Conservation (phyloP, 495 filamentous ascomycete species). For the Sabuloglossum arenarium region DNA sequence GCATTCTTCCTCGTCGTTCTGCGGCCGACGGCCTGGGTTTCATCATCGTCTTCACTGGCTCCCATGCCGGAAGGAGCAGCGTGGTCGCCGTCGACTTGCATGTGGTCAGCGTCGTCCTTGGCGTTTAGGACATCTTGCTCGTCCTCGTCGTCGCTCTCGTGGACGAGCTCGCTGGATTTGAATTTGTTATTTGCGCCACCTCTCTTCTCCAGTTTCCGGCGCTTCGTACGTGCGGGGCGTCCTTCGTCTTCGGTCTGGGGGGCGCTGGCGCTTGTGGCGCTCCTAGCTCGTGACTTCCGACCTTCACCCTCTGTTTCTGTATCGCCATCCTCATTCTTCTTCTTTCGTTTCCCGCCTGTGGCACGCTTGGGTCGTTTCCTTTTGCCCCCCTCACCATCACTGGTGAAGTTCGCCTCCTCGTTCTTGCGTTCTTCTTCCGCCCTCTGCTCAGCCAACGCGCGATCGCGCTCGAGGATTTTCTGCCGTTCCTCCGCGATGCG, state of each 20-base stretch:
- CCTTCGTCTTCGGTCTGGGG: constrained; percentile 23
- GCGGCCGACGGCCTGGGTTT: background rate
- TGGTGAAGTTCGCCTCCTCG: constrained; percentile 50
- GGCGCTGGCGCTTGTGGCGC: constrained; percentile 15
- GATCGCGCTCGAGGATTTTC: constrained; percentile 52
- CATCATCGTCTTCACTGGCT: background rate
- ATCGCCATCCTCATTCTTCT: constrained; percentile 38
- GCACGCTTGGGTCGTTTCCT: constrained; percentile 38
- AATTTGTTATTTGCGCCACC: constrained; percentile 32
- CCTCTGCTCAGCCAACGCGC: constrained; percentile 44
- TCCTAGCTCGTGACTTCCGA: constrained; percentile 9
- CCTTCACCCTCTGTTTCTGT: constrained; percentile 23
- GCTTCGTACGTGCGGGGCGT: constrained; percentile 28
- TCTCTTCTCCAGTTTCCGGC: constrained; percentile 33
- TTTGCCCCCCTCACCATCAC: constrained; percentile 61
- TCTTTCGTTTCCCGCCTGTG: constrained; percentile 25
- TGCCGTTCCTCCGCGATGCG: constrained; percentile 68
- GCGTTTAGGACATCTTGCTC: constrained; percentile 13
- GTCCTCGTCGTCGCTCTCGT: constrained; percentile 46
- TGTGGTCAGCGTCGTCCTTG: background rate
- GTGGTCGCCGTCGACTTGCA: background rate
- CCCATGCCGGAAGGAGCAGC: background rate
- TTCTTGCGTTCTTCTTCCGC: constrained; percentile 49
- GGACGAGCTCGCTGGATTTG: constrained; percentile 63
- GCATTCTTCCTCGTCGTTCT: constrained; percentile 1